These are phyloP conservation scores for Filobasidium floriforme DNA, from an alignment of 768 basidiomycete species.

Conservation along the genomic window DNA sequence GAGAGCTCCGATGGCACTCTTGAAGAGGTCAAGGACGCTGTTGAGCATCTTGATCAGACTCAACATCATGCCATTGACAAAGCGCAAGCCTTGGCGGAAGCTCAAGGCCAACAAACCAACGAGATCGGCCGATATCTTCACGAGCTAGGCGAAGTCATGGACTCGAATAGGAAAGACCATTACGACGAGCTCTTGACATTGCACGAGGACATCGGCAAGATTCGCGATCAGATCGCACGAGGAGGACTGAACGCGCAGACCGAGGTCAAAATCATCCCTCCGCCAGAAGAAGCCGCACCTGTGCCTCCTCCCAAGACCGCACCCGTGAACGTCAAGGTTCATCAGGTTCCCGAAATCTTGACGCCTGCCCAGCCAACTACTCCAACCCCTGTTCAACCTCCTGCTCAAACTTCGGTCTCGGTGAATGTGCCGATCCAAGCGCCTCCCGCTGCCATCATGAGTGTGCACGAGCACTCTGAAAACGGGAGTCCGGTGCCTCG, in stretches of 20 bases:
- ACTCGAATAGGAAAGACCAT: constrained; percentile 27
- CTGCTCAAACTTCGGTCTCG: neutral
- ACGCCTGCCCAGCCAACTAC: neutral
- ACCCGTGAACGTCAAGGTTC: constrained; percentile 11
- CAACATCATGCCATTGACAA: constrained; percentile 18
- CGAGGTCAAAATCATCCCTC: constrained; percentile 34
- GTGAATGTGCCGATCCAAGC: constrained; percentile 1
- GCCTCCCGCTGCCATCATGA: constrained; percentile 16
- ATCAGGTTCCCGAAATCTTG: constrained; percentile 7
- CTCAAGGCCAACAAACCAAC: constrained; percentile 43
- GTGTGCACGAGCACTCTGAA: constrained; percentile 22
- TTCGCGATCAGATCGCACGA: constrained; percentile 37
- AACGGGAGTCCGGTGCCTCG: constrained; percentile 23
- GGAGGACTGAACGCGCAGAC: constrained; percentile 28
- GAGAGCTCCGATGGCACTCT: neutral
- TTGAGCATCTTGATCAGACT: constrained; percentile 15
- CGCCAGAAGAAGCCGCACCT: constrained; percentile 35
- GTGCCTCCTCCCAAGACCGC: constrained; percentile 19
- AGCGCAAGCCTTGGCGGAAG: constrained; percentile 32
- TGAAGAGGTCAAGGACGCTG: constrained; percentile 16
- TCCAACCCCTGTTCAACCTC: neutral
- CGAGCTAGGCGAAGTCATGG: constrained; percentile 38
- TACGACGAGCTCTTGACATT: constrained; percentile 35
- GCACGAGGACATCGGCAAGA: constrained; percentile 36
- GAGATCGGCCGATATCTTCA: constrained; percentile 43